Conservation (phyloP, 1,284 basidiomycete genomes). For the Moesziomyces sp. region DNA sequence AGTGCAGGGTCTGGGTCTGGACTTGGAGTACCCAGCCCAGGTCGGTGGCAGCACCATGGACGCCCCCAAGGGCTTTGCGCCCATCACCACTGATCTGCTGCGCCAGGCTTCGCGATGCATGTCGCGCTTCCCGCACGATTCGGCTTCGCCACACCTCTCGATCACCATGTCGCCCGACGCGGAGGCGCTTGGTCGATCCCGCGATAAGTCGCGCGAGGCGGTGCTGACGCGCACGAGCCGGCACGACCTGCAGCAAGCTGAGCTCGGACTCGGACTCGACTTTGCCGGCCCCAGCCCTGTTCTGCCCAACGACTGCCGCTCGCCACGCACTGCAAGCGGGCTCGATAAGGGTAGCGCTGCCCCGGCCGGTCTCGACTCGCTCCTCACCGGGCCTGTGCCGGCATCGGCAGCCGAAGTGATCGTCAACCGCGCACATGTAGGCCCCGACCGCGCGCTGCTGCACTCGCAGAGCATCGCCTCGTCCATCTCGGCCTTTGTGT, state of each 20-base stretch:
- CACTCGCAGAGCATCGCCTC: conserved; percentile 52
- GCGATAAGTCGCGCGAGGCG: conserved; percentile 23
- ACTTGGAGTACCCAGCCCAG: conserved; percentile 11
- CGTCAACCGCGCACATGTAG: conserved; percentile 26
- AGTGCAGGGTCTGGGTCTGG: conserved; percentile 30
- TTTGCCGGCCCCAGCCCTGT: conserved; percentile 26
- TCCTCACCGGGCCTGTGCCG: conserved; percentile 8
- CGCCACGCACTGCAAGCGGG: conserved; percentile 34
- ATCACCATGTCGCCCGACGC: conserved; percentile 42
- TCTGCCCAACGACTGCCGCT: conserved; percentile 39
- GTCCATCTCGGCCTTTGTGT: conserved; percentile 54
- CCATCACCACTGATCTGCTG: conserved; percentile 30
- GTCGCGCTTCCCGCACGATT: conserved; percentile 1
- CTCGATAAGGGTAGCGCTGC: conserved; percentile 21
- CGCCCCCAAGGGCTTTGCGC: conserved; percentile 23
- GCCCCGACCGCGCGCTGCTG: conserved; percentile 6
- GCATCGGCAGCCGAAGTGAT: conserved; percentile 11
- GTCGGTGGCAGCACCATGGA: conserved; percentile 1
- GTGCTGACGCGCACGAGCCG: conserved; percentile 18
- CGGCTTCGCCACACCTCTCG: conserved; percentile 34
- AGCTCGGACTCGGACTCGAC: conserved; percentile 15
- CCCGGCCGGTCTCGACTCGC: conserved; percentile 10
- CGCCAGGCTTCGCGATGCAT: conserved; percentile 24
- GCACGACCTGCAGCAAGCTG: conserved; percentile 3
- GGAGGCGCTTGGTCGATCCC: conserved; percentile 6